Base-by-base conservation (phyloP, 2,329 filamentous ascomycete species). In the Neodidymelliopsis sp. region DNA sequence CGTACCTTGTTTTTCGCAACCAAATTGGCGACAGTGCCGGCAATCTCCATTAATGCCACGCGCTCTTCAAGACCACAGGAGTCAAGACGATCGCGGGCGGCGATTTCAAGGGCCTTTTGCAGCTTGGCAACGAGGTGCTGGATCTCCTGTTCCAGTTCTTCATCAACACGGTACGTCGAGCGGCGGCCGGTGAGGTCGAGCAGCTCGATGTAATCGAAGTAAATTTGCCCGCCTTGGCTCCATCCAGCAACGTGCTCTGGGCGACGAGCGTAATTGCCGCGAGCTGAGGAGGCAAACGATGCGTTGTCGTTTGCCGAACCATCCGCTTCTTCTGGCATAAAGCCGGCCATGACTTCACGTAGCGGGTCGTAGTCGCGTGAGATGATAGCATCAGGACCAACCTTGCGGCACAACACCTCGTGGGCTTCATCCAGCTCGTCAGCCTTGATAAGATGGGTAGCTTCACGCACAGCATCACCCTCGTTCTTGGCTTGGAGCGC, bases 41-140 rank as follows among this genome's bases (percentile, higher is more conserved):
- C 88, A 82, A 96, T 96, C 66, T 95, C 91, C 56, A 87, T 86
- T 43, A 93, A 81, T 0, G 91, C 90, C 30, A 92, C 90, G 42
- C 84, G 74, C 48, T 81, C 78, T 43, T 77, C 75, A 6, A 84
- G 72, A 11, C 79, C 71, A 44, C 74, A 76, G 16, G 76, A 56
- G 12, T 75, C 72, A 13, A 65, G 66, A 20, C 63, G 40, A 16
- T 74, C 71, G 29, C 77, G 73, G 23, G 74, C 76, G 42, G 74
- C 66, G 23, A 56, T 60, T 20, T 71, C 69, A 16, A 76, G 62
- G 9, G 63, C 68, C 19, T 63, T 61, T 35, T 74, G 62, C n/a
- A 75, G 63, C 44, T 66, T 66, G 19, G 57, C 54, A 20, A 79
- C 55, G 4, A 69, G 52, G 13, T 50, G 50, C 27, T 59, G 38